Evolutionary conservation across 1,284 basidiomycete genomes (phyloP).

Genomic region (Spongiforma sp.): DNA sequence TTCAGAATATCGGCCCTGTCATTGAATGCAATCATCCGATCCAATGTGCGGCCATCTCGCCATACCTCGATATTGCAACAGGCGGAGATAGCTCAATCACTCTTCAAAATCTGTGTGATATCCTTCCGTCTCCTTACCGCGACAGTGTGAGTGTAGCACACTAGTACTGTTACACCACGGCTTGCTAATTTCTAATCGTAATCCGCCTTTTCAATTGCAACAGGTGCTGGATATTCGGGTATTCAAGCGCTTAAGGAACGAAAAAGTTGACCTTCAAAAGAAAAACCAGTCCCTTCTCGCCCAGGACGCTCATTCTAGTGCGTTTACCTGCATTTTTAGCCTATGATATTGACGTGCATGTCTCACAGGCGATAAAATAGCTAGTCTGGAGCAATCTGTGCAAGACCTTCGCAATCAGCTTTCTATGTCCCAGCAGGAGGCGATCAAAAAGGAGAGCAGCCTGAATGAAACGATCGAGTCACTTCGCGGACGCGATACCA

Average conservation of each 20-base stretch:
- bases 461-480: not conserved
- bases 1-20: not conserved
- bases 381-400: not conserved
- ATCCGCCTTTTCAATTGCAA: not conserved
- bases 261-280: too few species aligned
- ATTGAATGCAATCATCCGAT: too few species aligned
- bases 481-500: too few species aligned
- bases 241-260: too few species aligned
- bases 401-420: slow-evolving; percentile 1
- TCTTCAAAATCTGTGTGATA: not conserved
- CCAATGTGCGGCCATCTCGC: not conserved
- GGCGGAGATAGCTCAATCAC: not conserved
- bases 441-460: not conserved
- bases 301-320: not conserved
- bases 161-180: too few species aligned
- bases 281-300: too few species aligned
- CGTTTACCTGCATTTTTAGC: not conserved
- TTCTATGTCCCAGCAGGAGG: not conserved
- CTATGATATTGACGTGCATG: too few species aligned
- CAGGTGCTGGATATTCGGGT: not conserved
- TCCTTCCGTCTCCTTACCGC: not conserved
- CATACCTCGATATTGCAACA: not conserved
- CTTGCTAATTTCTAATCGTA: not conserved
- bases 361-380: not conserved
- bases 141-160: not conserved